Percentiles rank a stretch among this genome's conserved stretches.
These are phyloP conservation scores for Saccharomycopsis babjevae DNA, from an alignment of 805 yeast species.

Conservation along the genomic window DNA sequence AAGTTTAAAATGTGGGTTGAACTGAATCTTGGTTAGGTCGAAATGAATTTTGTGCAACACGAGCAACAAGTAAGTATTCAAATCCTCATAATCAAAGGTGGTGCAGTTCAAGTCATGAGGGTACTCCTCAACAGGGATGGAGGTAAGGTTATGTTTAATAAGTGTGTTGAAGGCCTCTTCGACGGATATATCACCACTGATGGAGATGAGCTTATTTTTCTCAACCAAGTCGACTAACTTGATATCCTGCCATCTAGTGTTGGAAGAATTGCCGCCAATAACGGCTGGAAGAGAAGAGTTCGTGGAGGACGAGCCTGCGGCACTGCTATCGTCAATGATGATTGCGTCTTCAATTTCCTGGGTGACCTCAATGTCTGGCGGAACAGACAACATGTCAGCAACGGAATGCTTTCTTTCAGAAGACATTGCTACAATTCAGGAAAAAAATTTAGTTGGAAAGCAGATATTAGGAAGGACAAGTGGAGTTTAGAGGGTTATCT, in stretches of 20 bases:
- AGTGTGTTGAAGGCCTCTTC: slow-evolving; percentile 83
- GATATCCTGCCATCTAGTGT: slow-evolving; percentile 62
- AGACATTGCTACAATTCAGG: neutral
- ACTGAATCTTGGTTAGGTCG: slow-evolving; percentile 22
- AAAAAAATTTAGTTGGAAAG: too few species aligned
- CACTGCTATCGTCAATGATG: neutral
- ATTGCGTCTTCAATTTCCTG: slow-evolving; percentile 24
- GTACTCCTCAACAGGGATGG: slow-evolving; percentile 64
- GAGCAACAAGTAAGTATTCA: slow-evolving; percentile 74
- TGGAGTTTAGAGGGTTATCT: too few species aligned
- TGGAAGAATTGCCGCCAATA: slow-evolving; percentile 24
- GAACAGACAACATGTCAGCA: slow-evolving; percentile 65
- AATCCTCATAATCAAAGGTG: slow-evolving; percentile 86
- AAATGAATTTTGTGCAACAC: slow-evolving; percentile 63
- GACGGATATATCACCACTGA: slow-evolving; percentile 59
- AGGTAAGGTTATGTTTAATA: slow-evolving; percentile 62
- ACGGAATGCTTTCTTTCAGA: slow-evolving; percentile 48
- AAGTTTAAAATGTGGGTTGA: slow-evolving; percentile 21
- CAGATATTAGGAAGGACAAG: too few species aligned
- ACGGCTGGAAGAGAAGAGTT: slow-evolving; percentile 25
- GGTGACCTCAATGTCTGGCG: slow-evolving; percentile 39
- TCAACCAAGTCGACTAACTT: slow-evolving; percentile 67
- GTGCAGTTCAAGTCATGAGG: slow-evolving; percentile 56
- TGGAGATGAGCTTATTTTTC: slow-evolving; percentile 61
- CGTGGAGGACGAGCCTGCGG: slow-evolving; percentile 19